A percentile compares a stretch with the other conserved stretches of the same genome.
Evolutionary conservation across 192 early-diverging fungal species (phyloP).

Genomic region (Lobosporangium transversale): DNA sequence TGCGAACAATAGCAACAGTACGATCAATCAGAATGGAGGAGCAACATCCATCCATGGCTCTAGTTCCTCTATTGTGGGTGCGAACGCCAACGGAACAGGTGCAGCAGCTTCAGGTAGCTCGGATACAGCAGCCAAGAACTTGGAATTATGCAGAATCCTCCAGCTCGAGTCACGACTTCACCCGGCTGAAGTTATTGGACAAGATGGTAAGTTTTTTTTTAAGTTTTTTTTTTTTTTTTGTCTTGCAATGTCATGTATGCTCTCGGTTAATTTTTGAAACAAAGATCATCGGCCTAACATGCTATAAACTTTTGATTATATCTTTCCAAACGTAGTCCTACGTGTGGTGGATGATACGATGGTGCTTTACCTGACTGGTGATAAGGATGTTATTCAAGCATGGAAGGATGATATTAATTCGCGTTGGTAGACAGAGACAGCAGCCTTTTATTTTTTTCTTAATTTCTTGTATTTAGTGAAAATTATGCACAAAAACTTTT

Average conservation of each 20-base stretch:
- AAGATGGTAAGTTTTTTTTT: conserved; percentile 44
- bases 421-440: conserved; percentile 50
- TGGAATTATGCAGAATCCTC: conserved; percentile 36
- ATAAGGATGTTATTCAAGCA: conserved; percentile 42
- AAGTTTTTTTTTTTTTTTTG: not conserved
- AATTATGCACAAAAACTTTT: no score
- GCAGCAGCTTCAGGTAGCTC: conserved; percentile 2
- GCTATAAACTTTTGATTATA: not conserved
- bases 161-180: conserved; percentile 50
- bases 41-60: no score
- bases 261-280: not conserved
- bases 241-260: not conserved
- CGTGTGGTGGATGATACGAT: conserved; percentile 46
- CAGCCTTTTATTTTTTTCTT: no score
- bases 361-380: conserved; percentile 43
- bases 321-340: conserved; percentile 25
- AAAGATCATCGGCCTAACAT: no score
- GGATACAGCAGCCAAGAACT: conserved; percentile 11
- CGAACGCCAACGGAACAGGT: not conserved
- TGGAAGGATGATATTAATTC: conserved; percentile 53
- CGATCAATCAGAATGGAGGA: no score
- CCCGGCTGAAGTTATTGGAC: conserved; percentile 42
- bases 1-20: no score
- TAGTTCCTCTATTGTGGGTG: not conserved
- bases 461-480: no score